Evolutionary conservation across 139 green algal genomes (phyloP), one percentile per base, ranked within the genome.

Genomic region (Auxenochlorella pyrenoidosa): DNA sequence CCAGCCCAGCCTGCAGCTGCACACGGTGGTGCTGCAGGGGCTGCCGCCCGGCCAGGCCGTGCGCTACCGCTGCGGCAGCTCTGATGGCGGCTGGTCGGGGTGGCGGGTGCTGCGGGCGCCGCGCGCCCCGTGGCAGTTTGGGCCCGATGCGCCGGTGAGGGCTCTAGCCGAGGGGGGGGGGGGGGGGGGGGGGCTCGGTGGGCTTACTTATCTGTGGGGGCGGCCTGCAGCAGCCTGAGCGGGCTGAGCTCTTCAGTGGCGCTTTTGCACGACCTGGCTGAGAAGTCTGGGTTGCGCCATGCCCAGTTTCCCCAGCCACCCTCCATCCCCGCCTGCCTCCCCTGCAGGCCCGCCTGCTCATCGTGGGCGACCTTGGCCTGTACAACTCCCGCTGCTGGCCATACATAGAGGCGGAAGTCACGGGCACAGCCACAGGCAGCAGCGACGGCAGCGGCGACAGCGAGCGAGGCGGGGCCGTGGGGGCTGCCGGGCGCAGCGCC

Each of bases 321-420:
- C 24, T 13, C 34, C 32, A 32, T 1, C 26, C 63, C 47, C 19
- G 75, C 44, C 30, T 30, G 30, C 60, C 32, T 21, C n/a, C 28
- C 24, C 36, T 19, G 32, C 65, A 86, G 65, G 65, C 47, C n/a
- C 54, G 75, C n/a, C 65, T 90, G 44, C 58, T 90, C 59, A 32
- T 90, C 18, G 40, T 88, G 54, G 87, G 87, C 0, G 87, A 90
- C 84, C 71, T 90, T 51, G 87, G 87, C 21, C 30, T 85, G 6
- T 43, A 47, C 66, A 82, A 90, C 65, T 73, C 87, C 8, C 87
- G 24, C 18, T 65, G 51, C 32, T 41, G 87, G 76, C 87, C 81
- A 22, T 38, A 43, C 51, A 59, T 90, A 38, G 65, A 47, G 6
- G 43, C n/a, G 6, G 81, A 88, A 1, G 60, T 51, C 54, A 13